phyloP scores from a whole-genome alignment of 2,329 filamentous ascomycete species.

The Alternaria ventricosa region DNA sequence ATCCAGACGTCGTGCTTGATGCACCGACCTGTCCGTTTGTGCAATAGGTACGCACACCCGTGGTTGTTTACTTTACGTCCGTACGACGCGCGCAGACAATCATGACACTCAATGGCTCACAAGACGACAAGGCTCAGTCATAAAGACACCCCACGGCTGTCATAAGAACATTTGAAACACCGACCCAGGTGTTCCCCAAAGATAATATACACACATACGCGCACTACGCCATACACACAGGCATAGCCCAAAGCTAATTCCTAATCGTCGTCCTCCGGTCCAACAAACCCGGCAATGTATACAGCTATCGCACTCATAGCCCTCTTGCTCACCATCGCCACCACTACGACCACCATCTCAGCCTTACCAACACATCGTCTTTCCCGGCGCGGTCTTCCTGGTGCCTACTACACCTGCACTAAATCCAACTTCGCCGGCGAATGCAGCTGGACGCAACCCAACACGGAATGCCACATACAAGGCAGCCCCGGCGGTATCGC shows the following conservation, averaged over 20 bases:
- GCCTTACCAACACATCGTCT: constrained; percentile 13
- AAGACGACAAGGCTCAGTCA: not conserved
- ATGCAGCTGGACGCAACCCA: constrained; percentile 39
- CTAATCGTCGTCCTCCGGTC: constrained; percentile 1
- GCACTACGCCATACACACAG: constrained; percentile 9
- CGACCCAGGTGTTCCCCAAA: not conserved
- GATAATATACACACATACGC: constrained; percentile 14
- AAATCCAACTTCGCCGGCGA: constrained; percentile 33
- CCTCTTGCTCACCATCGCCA: constrained; percentile 11
- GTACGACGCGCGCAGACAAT: not conserved
- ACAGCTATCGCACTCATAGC: constrained; percentile 12
- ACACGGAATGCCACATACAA: constrained; percentile 31
- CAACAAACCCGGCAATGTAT: constrained; percentile 5
- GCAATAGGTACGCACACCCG: constrained; percentile 1
- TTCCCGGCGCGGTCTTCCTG: constrained; percentile 41
- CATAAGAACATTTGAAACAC: constrained; percentile 5
- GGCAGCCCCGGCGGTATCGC: constrained; percentile 27
- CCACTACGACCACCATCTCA: constrained; percentile 14
- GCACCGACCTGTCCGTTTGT: not conserved
- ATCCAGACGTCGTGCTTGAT: constrained; percentile 10
- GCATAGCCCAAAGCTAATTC: constrained; percentile 4
- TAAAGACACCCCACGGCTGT: not conserved
- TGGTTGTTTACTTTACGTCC: not conserved
- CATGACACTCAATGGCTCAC: not conserved
- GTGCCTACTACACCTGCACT: constrained; percentile 44